A percentile compares a stretch with the other conserved stretches of the same genome.
These are phyloP conservation scores for Hibiscus tridactylites DNA, from an alignment of 345 rosid species.

Conservation along the genomic window DNA sequence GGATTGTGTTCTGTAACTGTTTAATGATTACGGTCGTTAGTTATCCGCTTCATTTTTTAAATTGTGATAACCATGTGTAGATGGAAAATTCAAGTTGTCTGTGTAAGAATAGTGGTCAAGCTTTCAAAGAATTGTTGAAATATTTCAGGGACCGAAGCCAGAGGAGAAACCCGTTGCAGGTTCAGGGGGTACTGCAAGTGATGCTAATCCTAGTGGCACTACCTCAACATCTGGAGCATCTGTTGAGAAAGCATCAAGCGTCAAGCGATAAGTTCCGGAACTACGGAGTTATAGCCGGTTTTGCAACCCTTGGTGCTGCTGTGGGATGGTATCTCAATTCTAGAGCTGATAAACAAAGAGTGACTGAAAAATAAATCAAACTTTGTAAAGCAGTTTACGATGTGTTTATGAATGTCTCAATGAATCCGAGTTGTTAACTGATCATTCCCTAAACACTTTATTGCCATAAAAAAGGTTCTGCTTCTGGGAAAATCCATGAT, in stretches of 20 bases:
- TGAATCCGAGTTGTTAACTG: neutral
- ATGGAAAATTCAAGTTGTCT: neutral
- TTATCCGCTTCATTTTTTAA: neutral
- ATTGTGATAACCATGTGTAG: neutral
- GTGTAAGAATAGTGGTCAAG: neutral
- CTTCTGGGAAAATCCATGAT: too few relatives aligned
- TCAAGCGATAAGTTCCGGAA: slow-evolving; percentile 68
- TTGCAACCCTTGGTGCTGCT: slow-evolving; percentile 47
- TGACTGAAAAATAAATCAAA: neutral
- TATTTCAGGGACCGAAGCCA: slow-evolving; percentile 59
- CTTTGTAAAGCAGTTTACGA: neutral
- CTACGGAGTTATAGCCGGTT: slow-evolving; percentile 77
- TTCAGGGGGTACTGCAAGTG: slow-evolving; percentile 27
- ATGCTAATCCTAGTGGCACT: slow-evolving; percentile 35
- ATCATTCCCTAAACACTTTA: too few relatives aligned
- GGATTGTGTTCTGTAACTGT: neutral
- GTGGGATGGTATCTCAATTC: slow-evolving; percentile 85
- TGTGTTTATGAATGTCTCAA: too few relatives aligned
- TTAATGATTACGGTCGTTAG: neutral
- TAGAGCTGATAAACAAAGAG: slow-evolving; percentile 55
- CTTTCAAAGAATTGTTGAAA: neutral
- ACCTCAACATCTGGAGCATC: slow-evolving; percentile 44
- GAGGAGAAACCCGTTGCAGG: slow-evolving; percentile 47
- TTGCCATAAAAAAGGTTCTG: neutral
- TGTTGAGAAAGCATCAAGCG: slow-evolving; percentile 56